These are phyloP conservation scores for Salix viminalis DNA, from an alignment of 345 rosid species.

Conservation along the genomic window DNA sequence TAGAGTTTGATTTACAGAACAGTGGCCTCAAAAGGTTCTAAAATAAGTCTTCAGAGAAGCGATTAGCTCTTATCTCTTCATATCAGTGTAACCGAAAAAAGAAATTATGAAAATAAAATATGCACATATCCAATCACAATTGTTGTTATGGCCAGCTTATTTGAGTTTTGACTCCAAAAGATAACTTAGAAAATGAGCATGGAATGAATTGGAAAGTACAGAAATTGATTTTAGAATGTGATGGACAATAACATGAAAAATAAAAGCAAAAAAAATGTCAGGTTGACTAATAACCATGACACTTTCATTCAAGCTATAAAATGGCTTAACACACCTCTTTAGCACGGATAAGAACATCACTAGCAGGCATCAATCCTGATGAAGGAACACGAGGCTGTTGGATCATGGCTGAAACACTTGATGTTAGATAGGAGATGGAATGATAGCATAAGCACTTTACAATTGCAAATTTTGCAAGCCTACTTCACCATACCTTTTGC, in stretches of 20 bases:
- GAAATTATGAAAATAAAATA: neutral
- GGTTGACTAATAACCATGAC: neutral
- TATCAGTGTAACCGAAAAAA: neutral
- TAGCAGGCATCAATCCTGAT: slow-evolving; percentile 80
- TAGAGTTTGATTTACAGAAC: neutral
- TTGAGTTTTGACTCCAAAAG: neutral
- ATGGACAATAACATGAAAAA: neutral
- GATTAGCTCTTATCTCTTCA: neutral
- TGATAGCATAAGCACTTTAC: neutral
- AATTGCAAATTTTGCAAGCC: neutral
- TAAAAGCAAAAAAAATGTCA: neutral
- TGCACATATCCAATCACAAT: neutral
- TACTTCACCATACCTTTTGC: slow-evolving; percentile 55
- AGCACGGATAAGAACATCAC: slow-evolving; percentile 76
- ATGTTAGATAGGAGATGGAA: neutral
- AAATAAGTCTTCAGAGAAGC: neutral
- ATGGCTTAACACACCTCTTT: slow-evolving; percentile 56
- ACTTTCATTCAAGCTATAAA: neutral
- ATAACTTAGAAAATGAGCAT: neutral
- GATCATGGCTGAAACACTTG: slow-evolving; percentile 59
- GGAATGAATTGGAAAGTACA: neutral
- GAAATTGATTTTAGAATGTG: neutral
- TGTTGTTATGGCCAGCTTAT: neutral
- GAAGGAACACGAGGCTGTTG: slow-evolving; percentile 86
- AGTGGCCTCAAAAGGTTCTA: neutral